Evolutionary conservation across 225 moss, liverwort and hornwort species (phyloP).

Genomic region (Sphagnum contortum): DNA sequence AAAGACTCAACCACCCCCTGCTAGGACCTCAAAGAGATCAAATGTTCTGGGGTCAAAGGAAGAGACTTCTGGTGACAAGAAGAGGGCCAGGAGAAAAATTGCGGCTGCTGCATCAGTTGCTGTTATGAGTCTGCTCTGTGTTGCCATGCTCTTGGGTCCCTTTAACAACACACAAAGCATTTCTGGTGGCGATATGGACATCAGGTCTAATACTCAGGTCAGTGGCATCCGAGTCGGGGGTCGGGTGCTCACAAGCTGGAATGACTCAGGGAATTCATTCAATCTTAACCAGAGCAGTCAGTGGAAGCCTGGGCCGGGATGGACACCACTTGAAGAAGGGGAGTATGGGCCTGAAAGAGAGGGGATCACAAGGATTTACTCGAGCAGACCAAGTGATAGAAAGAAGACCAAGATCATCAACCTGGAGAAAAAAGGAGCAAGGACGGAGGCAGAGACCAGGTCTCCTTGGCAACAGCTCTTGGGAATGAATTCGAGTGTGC

Average conservation of each 20-base stretch:
- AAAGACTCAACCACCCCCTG: slow-evolving; percentile 30
- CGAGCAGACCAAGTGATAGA: slow-evolving; percentile 2
- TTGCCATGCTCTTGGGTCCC: slow-evolving; percentile 55
- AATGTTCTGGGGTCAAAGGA: slow-evolving; percentile 22
- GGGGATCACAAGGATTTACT: slow-evolving; percentile 25
- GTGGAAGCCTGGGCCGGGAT: slow-evolving; percentile 15
- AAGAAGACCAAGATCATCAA: slow-evolving; percentile 1
- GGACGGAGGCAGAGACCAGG: slow-evolving; percentile 1
- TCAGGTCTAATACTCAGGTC: slow-evolving; percentile 9
- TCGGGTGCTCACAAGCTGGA: slow-evolving; percentile 31
- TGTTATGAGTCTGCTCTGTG: slow-evolving; percentile 41
- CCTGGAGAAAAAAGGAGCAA: background rate
- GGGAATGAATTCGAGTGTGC: slow-evolving; percentile 11
- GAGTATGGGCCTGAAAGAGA: slow-evolving; percentile 42
- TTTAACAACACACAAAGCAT: slow-evolving; percentile 16
- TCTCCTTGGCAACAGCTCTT: slow-evolving; percentile 6
- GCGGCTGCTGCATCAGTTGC: slow-evolving; percentile 40
- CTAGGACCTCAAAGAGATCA: slow-evolving; percentile 33
- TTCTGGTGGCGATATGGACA: background rate
- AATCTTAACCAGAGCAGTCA: slow-evolving; percentile 13
- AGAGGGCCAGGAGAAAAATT: slow-evolving; percentile 43
- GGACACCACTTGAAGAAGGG: slow-evolving; percentile 27
- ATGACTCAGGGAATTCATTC: slow-evolving; percentile 13
- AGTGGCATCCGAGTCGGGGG: slow-evolving; percentile 29
- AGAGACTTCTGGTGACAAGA: slow-evolving; percentile 21